Conservation (phyloP, 2,329 filamentous ascomycete genomes). For the Ceratocystis destructans region DNA sequence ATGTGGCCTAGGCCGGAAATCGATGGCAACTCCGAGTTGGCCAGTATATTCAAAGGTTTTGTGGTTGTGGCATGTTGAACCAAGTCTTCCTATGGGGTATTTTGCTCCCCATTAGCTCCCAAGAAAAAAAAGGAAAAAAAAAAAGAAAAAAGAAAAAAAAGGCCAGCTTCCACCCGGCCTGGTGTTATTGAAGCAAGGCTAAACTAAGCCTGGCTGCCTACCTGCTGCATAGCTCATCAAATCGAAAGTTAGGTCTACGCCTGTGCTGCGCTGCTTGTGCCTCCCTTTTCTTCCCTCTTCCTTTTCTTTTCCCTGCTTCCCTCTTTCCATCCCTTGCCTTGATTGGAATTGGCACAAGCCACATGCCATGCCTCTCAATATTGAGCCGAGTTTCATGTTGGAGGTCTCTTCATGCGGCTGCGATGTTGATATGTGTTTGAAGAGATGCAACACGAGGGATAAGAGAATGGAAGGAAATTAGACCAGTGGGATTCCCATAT, state of each 20-base stretch:
- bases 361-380: conserved; percentile 4
- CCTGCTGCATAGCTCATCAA: not conserved
- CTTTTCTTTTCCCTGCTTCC: too few species aligned
- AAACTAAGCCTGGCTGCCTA: not conserved
- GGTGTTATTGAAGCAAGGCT: not conserved
- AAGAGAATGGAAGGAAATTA: too few species aligned
- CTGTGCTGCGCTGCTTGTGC: not conserved
- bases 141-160: too few species aligned
- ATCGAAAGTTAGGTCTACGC: not conserved
- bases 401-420: not conserved
- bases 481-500: too few species aligned
- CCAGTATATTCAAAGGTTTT: not conserved
- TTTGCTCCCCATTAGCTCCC: not conserved
- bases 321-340: not conserved
- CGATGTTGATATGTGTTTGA: not conserved
- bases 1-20: not conserved
- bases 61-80: not conserved
- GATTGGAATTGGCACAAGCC: not conserved
- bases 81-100: not conserved
- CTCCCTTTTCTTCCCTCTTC: not conserved
- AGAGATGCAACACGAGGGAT: not conserved
- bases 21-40: not conserved
- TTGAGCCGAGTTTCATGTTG: conserved; percentile 4
- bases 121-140: not conserved
- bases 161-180: too few species aligned